phyloP scores from a whole-genome alignment of 768 basidiomycete genomes.

The Coprinopsis strossmayeri region DNA sequence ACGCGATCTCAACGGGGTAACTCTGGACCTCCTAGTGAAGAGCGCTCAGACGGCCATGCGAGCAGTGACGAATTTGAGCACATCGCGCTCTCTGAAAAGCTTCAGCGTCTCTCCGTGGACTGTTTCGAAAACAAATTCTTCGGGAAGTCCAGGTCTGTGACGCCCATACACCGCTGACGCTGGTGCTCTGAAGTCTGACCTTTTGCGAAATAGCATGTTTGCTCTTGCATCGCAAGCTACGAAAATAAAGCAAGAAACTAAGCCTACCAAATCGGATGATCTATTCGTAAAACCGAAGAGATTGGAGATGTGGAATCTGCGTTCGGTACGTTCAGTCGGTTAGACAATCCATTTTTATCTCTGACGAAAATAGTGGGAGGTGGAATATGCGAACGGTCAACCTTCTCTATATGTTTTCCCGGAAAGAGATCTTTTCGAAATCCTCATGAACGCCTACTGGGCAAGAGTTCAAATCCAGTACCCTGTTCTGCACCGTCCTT shows the following conservation, averaged over 20 bases:
- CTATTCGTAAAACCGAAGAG: conserved; percentile 18
- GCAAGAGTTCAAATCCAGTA: conserved; percentile 36
- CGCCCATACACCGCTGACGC: not conserved
- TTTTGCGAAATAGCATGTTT: conserved; percentile 26
- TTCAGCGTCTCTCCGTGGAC: conserved; percentile 23
- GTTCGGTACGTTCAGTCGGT: conserved; percentile 14
- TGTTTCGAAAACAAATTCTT: conserved; percentile 31
- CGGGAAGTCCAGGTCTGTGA: conserved; percentile 29
- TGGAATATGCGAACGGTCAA: conserved; percentile 14
- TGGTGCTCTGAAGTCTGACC: not conserved
- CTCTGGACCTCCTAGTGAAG: conserved; percentile 5
- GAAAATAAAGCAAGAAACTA: conserved; percentile 25
- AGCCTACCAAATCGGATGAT: not conserved
- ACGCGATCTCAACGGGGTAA: conserved; percentile 10
- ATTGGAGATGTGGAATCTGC: conserved; percentile 24
- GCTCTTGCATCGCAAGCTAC: conserved; percentile 35
- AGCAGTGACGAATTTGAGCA: conserved; percentile 18
- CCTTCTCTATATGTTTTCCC: conserved; percentile 37
- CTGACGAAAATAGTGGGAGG: conserved; percentile 30
- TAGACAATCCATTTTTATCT: not conserved
- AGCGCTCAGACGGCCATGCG: conserved; percentile 15
- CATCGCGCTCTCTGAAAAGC: conserved; percentile 25
- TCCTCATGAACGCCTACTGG: conserved; percentile 58
- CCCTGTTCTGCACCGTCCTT: conserved; percentile 64
- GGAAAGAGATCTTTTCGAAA: conserved; percentile 37